Percentiles rank a stretch among this genome's conserved stretches.
Evolutionary conservation across 805 yeast genomes (phyloP).

Genomic region (Kuraishia floccosa): DNA sequence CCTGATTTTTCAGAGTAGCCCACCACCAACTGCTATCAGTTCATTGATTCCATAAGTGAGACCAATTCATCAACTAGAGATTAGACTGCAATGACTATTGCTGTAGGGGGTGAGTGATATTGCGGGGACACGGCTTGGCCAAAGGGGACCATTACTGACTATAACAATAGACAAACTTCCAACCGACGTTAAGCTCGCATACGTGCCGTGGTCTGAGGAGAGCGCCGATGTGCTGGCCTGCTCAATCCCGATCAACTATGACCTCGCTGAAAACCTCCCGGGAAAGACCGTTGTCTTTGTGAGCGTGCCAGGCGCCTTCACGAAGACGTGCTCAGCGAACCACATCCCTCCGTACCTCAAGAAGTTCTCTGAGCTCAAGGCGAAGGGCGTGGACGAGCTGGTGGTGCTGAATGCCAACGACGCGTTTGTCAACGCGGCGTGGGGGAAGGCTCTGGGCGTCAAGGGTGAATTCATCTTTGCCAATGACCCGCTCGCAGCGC

Average conservation of each 20-base stretch:
- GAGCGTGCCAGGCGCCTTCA: slow-evolving; percentile 40
- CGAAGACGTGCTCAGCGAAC: slow-evolving; percentile 33
- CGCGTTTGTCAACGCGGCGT: slow-evolving; percentile 53
- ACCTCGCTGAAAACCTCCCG: slow-evolving; percentile 21
- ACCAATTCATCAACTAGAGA: no score
- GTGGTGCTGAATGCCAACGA: slow-evolving; percentile 50
- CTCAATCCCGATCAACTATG: slow-evolving; percentile 23
- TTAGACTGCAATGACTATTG: no score
- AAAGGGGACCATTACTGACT: no score
- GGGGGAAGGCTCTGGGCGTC: slow-evolving; percentile 36
- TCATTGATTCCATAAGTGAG: no score
- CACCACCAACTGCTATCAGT: no score
- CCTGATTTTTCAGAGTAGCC: no score
- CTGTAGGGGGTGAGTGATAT: no score
- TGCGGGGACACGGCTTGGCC: no score
- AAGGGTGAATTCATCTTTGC: slow-evolving; percentile 40
- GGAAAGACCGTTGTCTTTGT: slow-evolving; percentile 29
- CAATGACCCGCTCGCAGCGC: slow-evolving; percentile 50
- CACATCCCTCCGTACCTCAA: slow-evolving; percentile 29
- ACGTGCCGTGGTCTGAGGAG: slow-evolving; percentile 28
- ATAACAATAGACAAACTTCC: slow-evolving; percentile 16
- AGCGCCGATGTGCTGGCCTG: slow-evolving; percentile 25
- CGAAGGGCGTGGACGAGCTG: slow-evolving; percentile 25
- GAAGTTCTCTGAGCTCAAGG: slow-evolving; percentile 21
- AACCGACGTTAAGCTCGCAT: slow-evolving; percentile 21